Percentiles rank a stretch among this genome's conserved stretches.
phyloP scores from a whole-genome alignment of 1,284 basidiomycete species.

The Sporisorium reilianum region DNA sequence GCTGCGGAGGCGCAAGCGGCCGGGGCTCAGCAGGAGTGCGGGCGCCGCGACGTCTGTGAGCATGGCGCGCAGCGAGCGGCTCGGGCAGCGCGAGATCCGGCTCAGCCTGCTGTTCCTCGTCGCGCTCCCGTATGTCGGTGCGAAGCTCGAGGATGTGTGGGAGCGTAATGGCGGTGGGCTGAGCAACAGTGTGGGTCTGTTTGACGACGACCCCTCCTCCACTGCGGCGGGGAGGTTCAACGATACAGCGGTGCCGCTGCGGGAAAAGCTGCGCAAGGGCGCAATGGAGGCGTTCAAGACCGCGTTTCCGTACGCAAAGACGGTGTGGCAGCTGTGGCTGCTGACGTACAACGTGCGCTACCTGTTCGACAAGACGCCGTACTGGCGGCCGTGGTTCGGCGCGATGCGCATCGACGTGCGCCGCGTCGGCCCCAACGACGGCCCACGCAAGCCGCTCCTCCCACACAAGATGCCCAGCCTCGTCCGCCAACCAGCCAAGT shows the following conservation, averaged over 20 bases:
- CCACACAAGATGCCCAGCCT: conserved; percentile 51
- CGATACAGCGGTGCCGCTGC: neutral
- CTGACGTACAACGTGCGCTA: conserved; percentile 85
- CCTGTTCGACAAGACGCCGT: conserved; percentile 86
- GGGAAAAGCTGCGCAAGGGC: neutral
- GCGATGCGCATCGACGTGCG: conserved; percentile 86
- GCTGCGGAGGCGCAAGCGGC: conserved; percentile 80
- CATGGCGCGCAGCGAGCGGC: conserved; percentile 31
- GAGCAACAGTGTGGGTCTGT: conserved; percentile 73
- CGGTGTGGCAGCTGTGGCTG: conserved; percentile 82
- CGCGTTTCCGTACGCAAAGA: conserved; percentile 85
- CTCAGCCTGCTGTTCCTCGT: conserved; percentile 73
- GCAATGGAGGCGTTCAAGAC: conserved; percentile 23
- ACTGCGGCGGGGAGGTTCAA: conserved; percentile 5
- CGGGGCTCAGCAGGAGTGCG: conserved; percentile 70
- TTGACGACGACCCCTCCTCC: conserved; percentile 65
- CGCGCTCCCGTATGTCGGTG: conserved; percentile 86
- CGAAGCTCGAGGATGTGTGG: conserved; percentile 89
- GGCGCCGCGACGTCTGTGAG: conserved; percentile 18
- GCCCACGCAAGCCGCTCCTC: conserved; percentile 31
- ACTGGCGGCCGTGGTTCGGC: conserved; percentile 90
- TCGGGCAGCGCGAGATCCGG: conserved; percentile 46
- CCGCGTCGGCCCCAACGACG: conserved; percentile 74
- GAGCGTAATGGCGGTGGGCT: conserved; percentile 88
- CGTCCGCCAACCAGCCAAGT: conserved; percentile 37